phyloP scores from a whole-genome alignment of 108 stramenopile species.

The Ochromonas danica region DNA sequence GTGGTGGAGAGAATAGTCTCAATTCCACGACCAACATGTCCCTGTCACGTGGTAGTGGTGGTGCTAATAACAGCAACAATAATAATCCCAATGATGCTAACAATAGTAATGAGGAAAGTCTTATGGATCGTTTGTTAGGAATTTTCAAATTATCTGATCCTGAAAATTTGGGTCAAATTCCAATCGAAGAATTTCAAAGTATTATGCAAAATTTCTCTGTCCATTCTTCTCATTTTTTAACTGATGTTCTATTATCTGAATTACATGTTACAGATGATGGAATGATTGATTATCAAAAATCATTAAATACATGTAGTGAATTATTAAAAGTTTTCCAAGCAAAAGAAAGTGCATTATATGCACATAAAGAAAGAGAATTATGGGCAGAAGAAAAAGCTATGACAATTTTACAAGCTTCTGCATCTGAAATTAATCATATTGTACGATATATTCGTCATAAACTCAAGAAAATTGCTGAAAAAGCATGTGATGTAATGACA shows the following conservation, averaged over 20 bases:
- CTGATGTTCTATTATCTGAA: conserved; percentile 12
- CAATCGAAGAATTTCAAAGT: conserved; percentile 2
- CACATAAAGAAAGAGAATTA: background rate
- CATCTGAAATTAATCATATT: background rate
- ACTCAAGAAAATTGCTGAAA: background rate
- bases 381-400: background rate
- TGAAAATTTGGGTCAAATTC: background rate
- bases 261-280: background rate
- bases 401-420: background rate
- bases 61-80: background rate
- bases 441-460: background rate
- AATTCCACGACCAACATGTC: too few relatives aligned
- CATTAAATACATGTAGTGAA: background rate
- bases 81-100: background rate
- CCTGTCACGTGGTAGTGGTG: background rate
- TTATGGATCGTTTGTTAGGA: background rate
- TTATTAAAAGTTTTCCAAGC: background rate
- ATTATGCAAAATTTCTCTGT: background rate
- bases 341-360: background rate
- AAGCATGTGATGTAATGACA: background rate
- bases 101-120: background rate
- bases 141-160: conserved; percentile 29
- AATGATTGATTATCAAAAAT: conserved; percentile 6
- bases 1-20: background rate
- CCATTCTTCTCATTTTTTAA: background rate